Conservation (phyloP, 2,329 filamentous ascomycete genomes). For the Monosporascus sp. region DNA sequence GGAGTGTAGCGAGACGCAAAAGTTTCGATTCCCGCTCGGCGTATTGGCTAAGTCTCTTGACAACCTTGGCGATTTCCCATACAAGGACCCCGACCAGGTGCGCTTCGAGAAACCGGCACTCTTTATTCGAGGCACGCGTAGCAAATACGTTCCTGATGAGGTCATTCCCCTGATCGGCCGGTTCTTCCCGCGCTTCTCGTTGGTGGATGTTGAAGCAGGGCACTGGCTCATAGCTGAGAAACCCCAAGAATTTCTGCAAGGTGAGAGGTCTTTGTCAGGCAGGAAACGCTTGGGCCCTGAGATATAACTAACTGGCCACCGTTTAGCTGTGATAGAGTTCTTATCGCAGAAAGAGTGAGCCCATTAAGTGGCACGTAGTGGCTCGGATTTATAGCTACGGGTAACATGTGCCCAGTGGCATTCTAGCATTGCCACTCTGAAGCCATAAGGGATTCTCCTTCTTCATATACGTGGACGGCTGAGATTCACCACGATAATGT, state of each 20-base stretch:
- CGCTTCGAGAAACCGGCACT: constrained; percentile 74
- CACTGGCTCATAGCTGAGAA: constrained; percentile 92
- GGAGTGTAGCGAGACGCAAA: constrained; percentile 46
- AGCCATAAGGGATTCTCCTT: background rate
- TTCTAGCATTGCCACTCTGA: background rate
- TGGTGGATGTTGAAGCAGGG: constrained; percentile 71
- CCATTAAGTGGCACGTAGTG: background rate
- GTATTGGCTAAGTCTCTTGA: constrained; percentile 63
- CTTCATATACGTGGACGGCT: too few species aligned
- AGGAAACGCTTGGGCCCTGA: background rate
- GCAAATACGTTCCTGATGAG: constrained; percentile 77
- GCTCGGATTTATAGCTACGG: background rate
- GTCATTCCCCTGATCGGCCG: constrained; percentile 70
- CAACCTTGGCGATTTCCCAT: constrained; percentile 85
- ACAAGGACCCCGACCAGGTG: constrained; percentile 60
- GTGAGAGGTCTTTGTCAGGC: constrained; percentile 38
- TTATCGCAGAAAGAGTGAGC: constrained; percentile 43
- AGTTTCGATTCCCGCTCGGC: constrained; percentile 75
- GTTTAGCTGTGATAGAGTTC: constrained; percentile 59
- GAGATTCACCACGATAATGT: too few species aligned
- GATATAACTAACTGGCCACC: background rate
- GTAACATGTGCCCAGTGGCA: background rate
- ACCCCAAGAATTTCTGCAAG: constrained; percentile 69
- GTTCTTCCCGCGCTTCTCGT: constrained; percentile 74
- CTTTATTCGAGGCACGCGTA: constrained; percentile 73